Evolutionary conservation across 768 basidiomycete species (phyloP).

Genomic region (Macrolepiota dolichaula): DNA sequence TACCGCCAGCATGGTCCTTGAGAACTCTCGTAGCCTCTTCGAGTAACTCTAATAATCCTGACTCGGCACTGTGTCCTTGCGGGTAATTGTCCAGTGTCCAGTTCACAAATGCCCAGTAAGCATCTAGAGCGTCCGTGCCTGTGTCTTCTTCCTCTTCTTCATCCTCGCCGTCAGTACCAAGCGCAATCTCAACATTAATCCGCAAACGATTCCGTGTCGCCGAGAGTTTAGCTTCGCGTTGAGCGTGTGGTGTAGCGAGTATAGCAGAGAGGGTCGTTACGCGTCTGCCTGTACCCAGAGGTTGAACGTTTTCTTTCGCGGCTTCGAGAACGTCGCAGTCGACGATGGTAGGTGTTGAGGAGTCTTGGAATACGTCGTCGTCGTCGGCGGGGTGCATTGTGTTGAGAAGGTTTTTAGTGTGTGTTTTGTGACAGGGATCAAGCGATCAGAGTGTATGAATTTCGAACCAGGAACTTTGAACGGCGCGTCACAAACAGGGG

Average conservation of each 20-base stretch:
- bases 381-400: conserved; percentile 14
- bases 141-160: conserved; percentile 31
- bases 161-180: conserved; percentile 72
- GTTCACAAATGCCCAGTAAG: conserved; percentile 80
- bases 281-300: conserved; percentile 73
- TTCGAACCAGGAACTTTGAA: not conserved
- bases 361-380: conserved; percentile 42
- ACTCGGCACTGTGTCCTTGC: conserved; percentile 85
- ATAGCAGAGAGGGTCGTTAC: conserved; percentile 75
- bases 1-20: conserved; percentile 69
- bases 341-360: conserved; percentile 46
- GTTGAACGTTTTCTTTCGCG: conserved; percentile 85
- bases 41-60: conserved; percentile 86
- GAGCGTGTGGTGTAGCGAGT: conserved; percentile 72
- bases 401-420: not conserved
- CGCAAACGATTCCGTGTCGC: conserved; percentile 64
- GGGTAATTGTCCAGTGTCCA: conserved; percentile 97
- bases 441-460: not conserved
- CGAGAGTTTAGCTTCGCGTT: conserved; percentile 67
- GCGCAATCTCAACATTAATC: conserved; percentile 66
- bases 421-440: not conserved
- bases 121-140: conserved; percentile 69
- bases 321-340: conserved; percentile 82
- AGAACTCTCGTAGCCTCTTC: conserved; percentile 89
- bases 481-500: not conserved